Evolutionary conservation across 2,329 filamentous ascomycete genomes (phyloP), one percentile per base, ranked within the genome.

Genomic region (Alternaria sp.): DNA sequence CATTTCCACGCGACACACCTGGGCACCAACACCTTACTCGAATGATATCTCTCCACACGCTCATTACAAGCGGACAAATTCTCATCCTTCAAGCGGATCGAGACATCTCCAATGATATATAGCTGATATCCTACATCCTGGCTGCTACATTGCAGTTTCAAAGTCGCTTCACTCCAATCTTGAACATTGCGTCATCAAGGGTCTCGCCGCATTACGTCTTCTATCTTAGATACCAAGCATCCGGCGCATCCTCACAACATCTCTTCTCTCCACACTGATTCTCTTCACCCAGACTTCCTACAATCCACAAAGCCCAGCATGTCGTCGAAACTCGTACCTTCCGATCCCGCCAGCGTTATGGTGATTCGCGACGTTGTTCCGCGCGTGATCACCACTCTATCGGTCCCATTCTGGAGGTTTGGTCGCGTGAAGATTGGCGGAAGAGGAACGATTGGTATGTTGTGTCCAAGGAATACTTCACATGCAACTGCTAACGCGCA

Each of bases 291-390:
- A 20, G 18, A 30, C 14, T 37, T 9, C 7, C 37, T 21, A 46
- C 23, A 44, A 3, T 45, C 21, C 53, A 33, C 53, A 55, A 53
- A 60, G 15, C n/a, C 25, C 68, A 73, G 56, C 25, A 81, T 81
- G 79, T 61, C 77, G 41, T 75, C 71, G 8, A 81, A 80, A 66
- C 66, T 81, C 58, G 80, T 85, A 20, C 84, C 84, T 3, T 77
- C 78, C n/a, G 90, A 95, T 72, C 94, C 94, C 12, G 87, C 89
- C 18, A 88, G 92, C 75, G 90, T 96, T 67, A 96, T 97, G 91
- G 93, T 97, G 65, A 95, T 97, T 75, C 92, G 95, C 67, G 87
- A 94, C 72, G 82, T 98, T 71, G 92, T 92, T 2, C 91, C 92
- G 14, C 90, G 91, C 70, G 71, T 71, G 26, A 87, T 97, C 58